Conservation (phyloP, 768 basidiomycete genomes). For the Amanita inopinata region DNA sequence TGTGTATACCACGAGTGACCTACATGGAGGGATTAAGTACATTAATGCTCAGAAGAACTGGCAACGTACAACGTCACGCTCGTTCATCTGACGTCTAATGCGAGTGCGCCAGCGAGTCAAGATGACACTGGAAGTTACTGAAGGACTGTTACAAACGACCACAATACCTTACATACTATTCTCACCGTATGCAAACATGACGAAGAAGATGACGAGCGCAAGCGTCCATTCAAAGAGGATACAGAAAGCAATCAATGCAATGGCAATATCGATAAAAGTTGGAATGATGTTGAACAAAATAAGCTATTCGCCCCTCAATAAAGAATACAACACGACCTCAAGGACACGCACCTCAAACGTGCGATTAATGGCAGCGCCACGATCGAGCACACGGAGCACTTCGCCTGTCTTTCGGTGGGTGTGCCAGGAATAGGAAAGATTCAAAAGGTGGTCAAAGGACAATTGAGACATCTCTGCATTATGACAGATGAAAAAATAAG, state of each 20-base stretch:
- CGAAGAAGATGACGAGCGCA: conserved; percentile 55
- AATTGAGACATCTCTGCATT: conserved; percentile 71
- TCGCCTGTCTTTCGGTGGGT: conserved; percentile 80
- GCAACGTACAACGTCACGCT: conserved; percentile 58
- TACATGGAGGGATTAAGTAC: conserved; percentile 16
- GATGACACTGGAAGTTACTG: conserved; percentile 38
- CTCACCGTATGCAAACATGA: conserved; percentile 68
- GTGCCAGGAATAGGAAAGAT: conserved; percentile 79
- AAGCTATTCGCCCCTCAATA: conserved; percentile 30
- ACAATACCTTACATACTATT: conserved; percentile 3
- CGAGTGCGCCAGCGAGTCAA: conserved; percentile 68
- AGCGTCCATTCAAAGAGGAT: conserved; percentile 57
- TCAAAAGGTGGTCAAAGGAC: conserved; percentile 80
- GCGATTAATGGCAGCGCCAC: conserved; percentile 81
- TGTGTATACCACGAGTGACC: conserved; percentile 76
- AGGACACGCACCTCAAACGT: conserved; percentile 48
- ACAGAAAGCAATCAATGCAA: conserved; percentile 63
- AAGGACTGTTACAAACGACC: conserved; percentile 8
- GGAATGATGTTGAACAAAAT: conserved; percentile 80
- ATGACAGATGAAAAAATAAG: conserved; percentile 1
- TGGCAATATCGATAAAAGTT: conserved; percentile 67
- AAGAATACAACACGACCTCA: not conserved
- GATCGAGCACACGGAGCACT: conserved; percentile 70
- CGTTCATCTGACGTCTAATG: conserved; percentile 72
- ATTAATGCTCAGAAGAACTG: not conserved